Conservation (phyloP, 176 grass and related monocot genomes). For the Oropetium thomaeum region DNA sequence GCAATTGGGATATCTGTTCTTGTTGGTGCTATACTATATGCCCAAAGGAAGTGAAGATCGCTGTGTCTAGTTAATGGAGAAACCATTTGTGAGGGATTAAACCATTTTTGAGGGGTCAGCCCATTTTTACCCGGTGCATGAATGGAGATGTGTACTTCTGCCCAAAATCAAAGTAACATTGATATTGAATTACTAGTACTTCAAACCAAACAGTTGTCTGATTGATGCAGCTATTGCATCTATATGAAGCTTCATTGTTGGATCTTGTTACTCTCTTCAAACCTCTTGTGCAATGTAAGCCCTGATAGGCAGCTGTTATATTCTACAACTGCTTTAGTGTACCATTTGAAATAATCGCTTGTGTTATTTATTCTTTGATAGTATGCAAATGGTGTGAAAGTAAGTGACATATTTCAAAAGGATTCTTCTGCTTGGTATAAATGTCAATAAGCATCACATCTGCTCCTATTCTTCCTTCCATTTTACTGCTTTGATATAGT, state of each 20-base stretch:
- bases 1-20: slow-evolving; percentile 50
- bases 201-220: slow-evolving; percentile 17
- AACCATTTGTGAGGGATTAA: neutral
- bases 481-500: slow-evolving; percentile 17
- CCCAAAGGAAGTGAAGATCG: slow-evolving; percentile 46
- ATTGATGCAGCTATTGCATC: slow-evolving; percentile 27
- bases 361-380: neutral
- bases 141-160: slow-evolving; percentile 25
- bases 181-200: slow-evolving; percentile 18
- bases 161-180: neutral
- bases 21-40: slow-evolving; percentile 53
- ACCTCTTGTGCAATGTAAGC: neutral
- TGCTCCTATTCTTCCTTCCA: neutral
- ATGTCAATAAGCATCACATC: neutral
- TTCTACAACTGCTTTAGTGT: neutral
- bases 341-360: neutral
- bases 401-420: too few species aligned
- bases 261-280: neutral
- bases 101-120: neutral
- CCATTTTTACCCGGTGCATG: slow-evolving; percentile 32
- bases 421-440: neutral
- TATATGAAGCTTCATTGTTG: neutral
- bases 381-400: neutral
- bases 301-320: neutral
- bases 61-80: slow-evolving; percentile 10